Percentiles rank a stretch among this genome's conserved stretches.
Evolutionary conservation across 805 yeast species (phyloP).

Genomic region (Zygotorulaspora sp.): DNA sequence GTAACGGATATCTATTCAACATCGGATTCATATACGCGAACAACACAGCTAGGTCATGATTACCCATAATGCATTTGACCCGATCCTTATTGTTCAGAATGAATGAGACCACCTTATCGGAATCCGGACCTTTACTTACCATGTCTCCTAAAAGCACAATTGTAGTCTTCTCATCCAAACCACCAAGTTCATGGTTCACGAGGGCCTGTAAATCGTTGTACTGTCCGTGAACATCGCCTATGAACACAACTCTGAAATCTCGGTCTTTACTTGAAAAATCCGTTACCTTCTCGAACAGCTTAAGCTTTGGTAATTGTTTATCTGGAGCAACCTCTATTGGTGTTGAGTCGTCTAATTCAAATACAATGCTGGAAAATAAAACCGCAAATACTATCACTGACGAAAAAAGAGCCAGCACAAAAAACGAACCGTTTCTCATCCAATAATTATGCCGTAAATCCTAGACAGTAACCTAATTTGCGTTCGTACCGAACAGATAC

Average conservation of each 20-base stretch:
- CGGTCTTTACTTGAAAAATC: constrained; percentile 3
- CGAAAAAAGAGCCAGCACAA: neutral
- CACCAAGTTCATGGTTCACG: constrained; percentile 42
- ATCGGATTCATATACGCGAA: constrained; percentile 47
- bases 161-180: constrained; percentile 39
- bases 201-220: constrained; percentile 50
- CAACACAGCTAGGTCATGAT: constrained; percentile 76
- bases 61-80: constrained; percentile 77
- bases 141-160: constrained; percentile 80
- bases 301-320: constrained; percentile 8
- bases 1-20: constrained; percentile 20
- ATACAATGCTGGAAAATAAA: neutral
- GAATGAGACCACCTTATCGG: constrained; percentile 61
- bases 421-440: neutral
- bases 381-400: neutral
- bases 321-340: neutral
- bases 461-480: no score
- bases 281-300: constrained; percentile 6
- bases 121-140: constrained; percentile 76
- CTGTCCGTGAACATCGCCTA: constrained; percentile 91
- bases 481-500: no score
- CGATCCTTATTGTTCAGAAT: constrained; percentile 46
- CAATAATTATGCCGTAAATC: no score
- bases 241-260: constrained; percentile 48
- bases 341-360: neutral